These are phyloP conservation scores for Chondrostereum purpureum DNA, from an alignment of 1,284 basidiomycete species.

Conservation along the genomic window DNA sequence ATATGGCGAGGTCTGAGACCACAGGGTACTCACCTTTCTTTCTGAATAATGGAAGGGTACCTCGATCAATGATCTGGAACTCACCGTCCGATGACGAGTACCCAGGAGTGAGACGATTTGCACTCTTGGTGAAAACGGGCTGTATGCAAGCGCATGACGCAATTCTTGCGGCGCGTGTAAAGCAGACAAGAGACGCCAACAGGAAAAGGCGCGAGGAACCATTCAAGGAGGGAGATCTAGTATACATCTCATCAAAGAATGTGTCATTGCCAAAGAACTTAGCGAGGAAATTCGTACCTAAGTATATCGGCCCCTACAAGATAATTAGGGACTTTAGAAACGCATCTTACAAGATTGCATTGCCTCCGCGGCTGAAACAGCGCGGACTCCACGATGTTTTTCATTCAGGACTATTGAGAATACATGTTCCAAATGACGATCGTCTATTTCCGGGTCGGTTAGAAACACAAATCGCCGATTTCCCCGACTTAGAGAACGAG, in stretches of 20 bases:
- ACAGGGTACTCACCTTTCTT: constrained; percentile 5
- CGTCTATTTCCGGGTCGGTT: background rate
- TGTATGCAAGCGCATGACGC: background rate
- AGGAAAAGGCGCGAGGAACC: background rate
- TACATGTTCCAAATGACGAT: background rate
- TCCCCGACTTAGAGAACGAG: background rate
- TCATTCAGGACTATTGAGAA: constrained; percentile 8
- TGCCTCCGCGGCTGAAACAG: background rate
- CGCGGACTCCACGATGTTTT: constrained; percentile 20
- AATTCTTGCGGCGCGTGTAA: background rate
- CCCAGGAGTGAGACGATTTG: background rate
- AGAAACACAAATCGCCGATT: background rate
- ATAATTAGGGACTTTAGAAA: background rate
- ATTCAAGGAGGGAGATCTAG: background rate
- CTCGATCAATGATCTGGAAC: background rate
- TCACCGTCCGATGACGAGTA: background rate
- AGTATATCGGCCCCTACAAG: constrained; percentile 2
- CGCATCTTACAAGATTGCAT: background rate
- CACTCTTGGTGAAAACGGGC: background rate
- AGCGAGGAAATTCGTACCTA: background rate
- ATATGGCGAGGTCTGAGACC: background rate
- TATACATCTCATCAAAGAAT: background rate
- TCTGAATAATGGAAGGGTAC: background rate
- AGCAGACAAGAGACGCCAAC: constrained; percentile 1
- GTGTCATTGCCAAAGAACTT: background rate